Base-by-base conservation (phyloP, 768 basidiomycete species). In the Pleurotus tuber-regium region DNA sequence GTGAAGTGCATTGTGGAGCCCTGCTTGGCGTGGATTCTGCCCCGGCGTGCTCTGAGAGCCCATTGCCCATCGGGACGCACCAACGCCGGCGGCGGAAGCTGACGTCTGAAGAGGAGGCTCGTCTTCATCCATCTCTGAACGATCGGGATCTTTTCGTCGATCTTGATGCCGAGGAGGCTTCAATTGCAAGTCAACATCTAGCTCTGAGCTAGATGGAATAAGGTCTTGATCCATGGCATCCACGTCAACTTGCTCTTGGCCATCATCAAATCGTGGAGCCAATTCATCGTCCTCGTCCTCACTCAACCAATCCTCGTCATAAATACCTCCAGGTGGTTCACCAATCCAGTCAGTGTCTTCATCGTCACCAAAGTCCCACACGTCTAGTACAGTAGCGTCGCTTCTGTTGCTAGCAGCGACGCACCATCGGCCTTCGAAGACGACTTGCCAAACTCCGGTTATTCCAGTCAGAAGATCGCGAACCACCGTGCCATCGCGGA, bases 391-490 rank as follows among this genome's bases (percentile, higher is more conserved):
- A 3, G 91, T 92, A 4, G 80, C 68, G 58, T 89, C 82, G 54
- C 80, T 81, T 52, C 86, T 77, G 59, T 93, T 92, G 63, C 89
- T 92, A 25, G 97, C 97, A 6, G 94, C 93, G 39, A 99, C 92
- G 62, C 93, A 92, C 80, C 92, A 92, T 53, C 93, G 75, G 0
- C 93, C 92, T 66, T 95, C 90, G 66, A 96, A 97, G 25, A 92
- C 86, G 38, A 98, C 92, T 69, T 98, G 96, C 96, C 96, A 99
- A 19, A 99, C 97, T 10, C 92, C 94, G 14, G 86, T 89, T 56
- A 98, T 91, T 8, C 92, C 89, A 1, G 89, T 91, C 57, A 98
- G 72, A 56, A 99, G 74, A 64, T 98, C 97, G 28, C 92, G 79
- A 10, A 92, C 85, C 31, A 91, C 85, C 0, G 79, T 78, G 18